Base-by-base conservation (phyloP, 1,284 basidiomycete species). In the Rhodofomes roseus region DNA sequence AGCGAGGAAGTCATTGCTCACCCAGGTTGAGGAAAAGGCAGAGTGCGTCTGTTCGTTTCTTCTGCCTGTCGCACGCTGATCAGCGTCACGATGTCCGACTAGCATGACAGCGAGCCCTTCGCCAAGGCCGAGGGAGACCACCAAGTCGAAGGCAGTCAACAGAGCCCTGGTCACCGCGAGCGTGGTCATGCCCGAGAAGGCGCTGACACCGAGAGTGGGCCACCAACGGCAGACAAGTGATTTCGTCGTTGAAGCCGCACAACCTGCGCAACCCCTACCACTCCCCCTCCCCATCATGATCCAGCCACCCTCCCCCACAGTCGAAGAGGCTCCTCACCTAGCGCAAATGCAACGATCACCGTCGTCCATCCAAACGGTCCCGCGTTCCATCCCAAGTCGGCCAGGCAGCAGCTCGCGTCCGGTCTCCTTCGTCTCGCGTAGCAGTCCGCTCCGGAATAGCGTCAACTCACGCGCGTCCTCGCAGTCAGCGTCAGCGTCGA, bases 151-250 rank as follows among this genome's bases (percentile, higher is more conserved):
- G 46, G 50, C 50, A n/a, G 50, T 58, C 25, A 23, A 50, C 37
- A 52, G 56, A 20, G 34, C 56, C 9, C 27, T 52, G 27, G 34
- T 53, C 22, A 52, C 37, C 48, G 61, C 72, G 11, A 77, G 76
- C 34, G 74, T 87, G 55, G 65, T 82, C 34, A 74, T 87, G 59
- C 88, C 88, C 2, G 74, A 79, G 29, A 81, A 77, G 64, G 75
- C 75, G 22, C 68, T 81, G 56, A 68, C 75, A 18, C 71, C 71
- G 37, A 73, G 78, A 12, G 64, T 71, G 57, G 67, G 70, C 36
- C 67, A 72, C 54, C 72, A 71, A 46, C 73, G 80, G 43, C 76
- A 80, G 61, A 77, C 82, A 55, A 63, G 81, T 59, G 71, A 77
- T 7, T 78, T 76, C 82, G 83, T 9, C 76, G 74, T 37, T 76